Evolutionary conservation across 768 basidiomycete species (phyloP), one percentile per base, ranked within the genome.

Genomic region (Mycena indigotica): DNA sequence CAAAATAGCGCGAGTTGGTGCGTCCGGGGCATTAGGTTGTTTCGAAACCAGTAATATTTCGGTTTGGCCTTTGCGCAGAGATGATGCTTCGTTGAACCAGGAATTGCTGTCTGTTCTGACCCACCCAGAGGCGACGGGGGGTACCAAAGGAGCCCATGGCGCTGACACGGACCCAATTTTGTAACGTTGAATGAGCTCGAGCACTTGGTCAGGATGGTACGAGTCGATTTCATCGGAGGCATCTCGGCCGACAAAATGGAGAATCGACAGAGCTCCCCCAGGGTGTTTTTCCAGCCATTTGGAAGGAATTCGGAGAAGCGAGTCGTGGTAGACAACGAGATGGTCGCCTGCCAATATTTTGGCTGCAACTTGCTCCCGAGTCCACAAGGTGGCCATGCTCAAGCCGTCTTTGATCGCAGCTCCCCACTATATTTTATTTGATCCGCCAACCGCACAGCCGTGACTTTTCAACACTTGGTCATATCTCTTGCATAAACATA

Each of bases 201-300:
- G 75, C 49, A 80, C 84, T 45, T 80, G 72, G 32, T 84, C 80
- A 5, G 79, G 77, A 69, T 99, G 97, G 74, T 91, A 98, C 21
- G 94, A 96, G 60, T 92, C 84, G 29, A 98, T 91, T 72, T 99
- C 97, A 75, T 96, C 91, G 0, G 92, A 84, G 0, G 96, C 95
- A 69, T 99, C 95, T 54, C 96, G 83, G 3, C 96, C 97, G 39
- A 98, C 86, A 66, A 95, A 98, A 74, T 99, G 97, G 24, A 96
- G 85, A 56, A 99, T 84, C 15, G 94, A 82, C 49, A 98, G 87
- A 3, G 83, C 72, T 35, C 96, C 95, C 40, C 97, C 97, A 0
- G 97, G 97, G 69, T 98, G 96, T 3, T 83, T 77, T 3, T 81
- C 73, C n/a, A 95, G 84, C 95, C 95, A 98, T 15, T 77, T 70